These are phyloP conservation scores for Flaveria robusta DNA, from an alignment of 129 eudicot species.

Conservation along the genomic window DNA sequence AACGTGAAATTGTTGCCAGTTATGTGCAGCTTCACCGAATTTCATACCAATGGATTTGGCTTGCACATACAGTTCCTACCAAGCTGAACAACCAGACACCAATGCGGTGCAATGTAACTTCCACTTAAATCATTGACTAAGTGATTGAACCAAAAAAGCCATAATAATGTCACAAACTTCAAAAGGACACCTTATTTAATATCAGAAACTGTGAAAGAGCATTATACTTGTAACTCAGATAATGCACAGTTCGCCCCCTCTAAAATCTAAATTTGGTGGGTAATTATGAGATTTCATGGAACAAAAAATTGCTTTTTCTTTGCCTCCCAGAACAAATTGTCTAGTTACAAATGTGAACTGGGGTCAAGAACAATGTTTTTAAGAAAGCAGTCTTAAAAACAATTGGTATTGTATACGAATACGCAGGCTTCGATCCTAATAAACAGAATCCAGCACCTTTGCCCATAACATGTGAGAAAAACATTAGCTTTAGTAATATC, in stretches of 20 bases:
- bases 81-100: slow-evolving; percentile 21
- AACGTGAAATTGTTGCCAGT: background rate
- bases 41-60: slow-evolving; percentile 4
- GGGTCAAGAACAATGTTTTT: background rate
- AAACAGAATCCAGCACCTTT: slow-evolving; percentile 7
- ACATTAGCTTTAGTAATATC: background rate
- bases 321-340: background rate
- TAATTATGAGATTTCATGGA: background rate
- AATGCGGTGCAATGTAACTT: slow-evolving; percentile 5
- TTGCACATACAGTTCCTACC: slow-evolving; percentile 10
- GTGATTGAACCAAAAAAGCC: slow-evolving; percentile 16
- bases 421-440: background rate
- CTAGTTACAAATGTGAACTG: slow-evolving; percentile 10
- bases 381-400: slow-evolving; percentile 2
- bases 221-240: background rate
- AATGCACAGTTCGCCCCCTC: background rate
- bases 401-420: background rate
- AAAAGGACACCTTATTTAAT: slow-evolving; percentile 3
- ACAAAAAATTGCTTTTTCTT: background rate
- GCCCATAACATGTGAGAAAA: background rate
- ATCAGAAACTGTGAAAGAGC: background rate
- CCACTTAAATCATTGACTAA: slow-evolving; percentile 16
- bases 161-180: slow-evolving; percentile 32
- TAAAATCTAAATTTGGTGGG: background rate
- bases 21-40: slow-evolving; percentile 16